Evolutionary conservation across 2,329 filamentous ascomycete species (phyloP), one percentile per base, ranked within the genome.

Genomic region (Juglanconis juglandina): DNA sequence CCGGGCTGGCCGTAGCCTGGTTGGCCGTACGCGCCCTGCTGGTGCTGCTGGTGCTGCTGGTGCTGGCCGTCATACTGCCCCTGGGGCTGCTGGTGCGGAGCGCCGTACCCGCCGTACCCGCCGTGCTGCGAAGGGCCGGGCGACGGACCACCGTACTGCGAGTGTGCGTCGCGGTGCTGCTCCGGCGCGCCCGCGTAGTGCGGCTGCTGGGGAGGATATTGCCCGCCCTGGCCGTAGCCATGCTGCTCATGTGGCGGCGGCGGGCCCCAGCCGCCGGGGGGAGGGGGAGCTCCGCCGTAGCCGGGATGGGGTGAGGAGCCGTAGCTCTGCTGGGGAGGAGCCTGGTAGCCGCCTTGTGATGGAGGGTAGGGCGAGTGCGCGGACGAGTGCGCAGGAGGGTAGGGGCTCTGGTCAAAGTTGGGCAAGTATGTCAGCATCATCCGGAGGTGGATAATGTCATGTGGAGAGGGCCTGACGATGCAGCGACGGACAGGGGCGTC

Each of bases 241-340:
- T 73, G 74, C 14, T 30, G 47, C 48, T 14, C 47, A 10, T 48
- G 24, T 24, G 24, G 24, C 24, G 24, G 24, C 24, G 24, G 24
- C 24, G 24, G 24, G 24, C 24, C 24, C 24, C 24, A 50, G 11
- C 54, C 54, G 42, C 30, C 24, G 17, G 42, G 42, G 24, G 55
- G 55, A 32, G 46, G 55, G 59, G 70, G 70, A 37, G 70, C 71
- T 32, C 66, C 68, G 52, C 71, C 72, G 64, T 75, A 73, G 44
- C 64, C 59, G 24, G 68, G 65, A 60, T 74, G 72, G 44, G 53
- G 62, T 1, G 61, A 57, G 68, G 71, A 52, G 42, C 65, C 60
- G 34, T 69, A 65, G 46, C 54, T 53, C 17, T 64, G 58, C 39
- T 60, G 61, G 59, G 53, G 61, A 57, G 62, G 61, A 4, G 65